phyloP scores from a whole-genome alignment of 352 stramenopile genomes.

The Phytophthora crassamura region DNA sequence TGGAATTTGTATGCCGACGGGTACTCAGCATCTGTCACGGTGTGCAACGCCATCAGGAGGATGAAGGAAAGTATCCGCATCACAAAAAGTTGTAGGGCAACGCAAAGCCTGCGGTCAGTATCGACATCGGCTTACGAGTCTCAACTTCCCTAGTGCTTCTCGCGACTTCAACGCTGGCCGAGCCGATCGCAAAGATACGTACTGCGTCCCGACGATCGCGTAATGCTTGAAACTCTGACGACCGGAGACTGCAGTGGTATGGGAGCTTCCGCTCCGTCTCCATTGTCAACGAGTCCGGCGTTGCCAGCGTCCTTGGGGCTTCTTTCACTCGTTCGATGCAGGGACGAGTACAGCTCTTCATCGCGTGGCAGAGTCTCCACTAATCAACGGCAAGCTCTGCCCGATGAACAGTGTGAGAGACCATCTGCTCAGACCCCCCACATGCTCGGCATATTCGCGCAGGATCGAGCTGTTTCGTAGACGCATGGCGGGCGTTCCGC shows the following conservation, averaged over 20 bases:
- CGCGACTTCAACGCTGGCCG: no score
- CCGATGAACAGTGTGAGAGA: slow-evolving; percentile 41
- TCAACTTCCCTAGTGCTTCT: no score
- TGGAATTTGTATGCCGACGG: slow-evolving; percentile 1
- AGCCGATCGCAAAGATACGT: no score
- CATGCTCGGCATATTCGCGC: slow-evolving; percentile 31
- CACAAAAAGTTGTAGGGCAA: no score
- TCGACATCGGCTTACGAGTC: no score
- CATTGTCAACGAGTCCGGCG: neutral
- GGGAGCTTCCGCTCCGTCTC: neutral
- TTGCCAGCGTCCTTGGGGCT: neutral
- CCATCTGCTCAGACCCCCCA: slow-evolving; percentile 27
- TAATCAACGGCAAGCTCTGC: slow-evolving; percentile 35
- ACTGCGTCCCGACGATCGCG: no score
- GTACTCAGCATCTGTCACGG: slow-evolving; percentile 33
- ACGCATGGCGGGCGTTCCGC: slow-evolving; percentile 24
- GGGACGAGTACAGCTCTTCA: neutral
- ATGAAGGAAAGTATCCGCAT: slow-evolving; percentile 19
- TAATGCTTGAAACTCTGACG: no score
- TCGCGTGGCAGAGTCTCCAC: slow-evolving; percentile 16
- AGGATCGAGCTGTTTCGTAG: slow-evolving; percentile 30
- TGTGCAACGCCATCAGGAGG: slow-evolving; percentile 31
- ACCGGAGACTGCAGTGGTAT: slow-evolving; percentile 22
- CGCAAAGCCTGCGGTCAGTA: no score
- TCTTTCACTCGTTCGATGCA: slow-evolving; percentile 8